phyloP scores from a whole-genome alignment of 768 basidiomycete species.

The Leccinum subgranulosum region DNA sequence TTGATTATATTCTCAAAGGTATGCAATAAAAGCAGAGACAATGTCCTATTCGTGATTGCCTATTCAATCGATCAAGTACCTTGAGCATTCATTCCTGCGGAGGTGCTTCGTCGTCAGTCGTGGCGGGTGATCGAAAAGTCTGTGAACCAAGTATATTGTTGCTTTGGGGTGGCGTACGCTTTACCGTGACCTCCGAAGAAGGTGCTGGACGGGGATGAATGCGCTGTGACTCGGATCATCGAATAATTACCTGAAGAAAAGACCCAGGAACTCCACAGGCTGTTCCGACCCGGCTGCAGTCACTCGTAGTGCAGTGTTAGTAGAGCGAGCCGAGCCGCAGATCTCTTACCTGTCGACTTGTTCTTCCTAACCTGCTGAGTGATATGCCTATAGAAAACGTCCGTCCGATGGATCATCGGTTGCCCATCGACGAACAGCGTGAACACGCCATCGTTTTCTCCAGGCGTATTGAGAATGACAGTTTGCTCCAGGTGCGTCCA shows the following conservation, averaged over 20 bases:
- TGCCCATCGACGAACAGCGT: slow-evolving; percentile 60
- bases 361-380: slow-evolving; percentile 5
- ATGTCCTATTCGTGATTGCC: not conserved
- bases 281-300: not conserved
- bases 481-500: slow-evolving; percentile 78
- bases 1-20: not conserved
- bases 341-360: slow-evolving; percentile 3
- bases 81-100: not conserved
- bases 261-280: slow-evolving; percentile 42
- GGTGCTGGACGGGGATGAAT: slow-evolving; percentile 41
- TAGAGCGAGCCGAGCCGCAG: not conserved
- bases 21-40: not conserved
- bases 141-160: slow-evolving; percentile 78
- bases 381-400: slow-evolving; percentile 60
- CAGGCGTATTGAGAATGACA: slow-evolving; percentile 71
- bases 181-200: slow-evolving; percentile 77
- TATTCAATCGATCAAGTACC: not conserved
- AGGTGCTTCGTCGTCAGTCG: slow-evolving; percentile 6
- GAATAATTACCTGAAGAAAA: slow-evolving; percentile 75
- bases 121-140: slow-evolving; percentile 51
- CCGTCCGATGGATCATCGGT: slow-evolving; percentile 48
- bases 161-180: slow-evolving; percentile 64
- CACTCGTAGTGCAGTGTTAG: not conserved
- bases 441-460: slow-evolving; percentile 64
- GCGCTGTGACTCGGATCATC: not conserved